Conservation (phyloP, 805 yeast genomes). For the Wickerhamomyces pijperi region DNA sequence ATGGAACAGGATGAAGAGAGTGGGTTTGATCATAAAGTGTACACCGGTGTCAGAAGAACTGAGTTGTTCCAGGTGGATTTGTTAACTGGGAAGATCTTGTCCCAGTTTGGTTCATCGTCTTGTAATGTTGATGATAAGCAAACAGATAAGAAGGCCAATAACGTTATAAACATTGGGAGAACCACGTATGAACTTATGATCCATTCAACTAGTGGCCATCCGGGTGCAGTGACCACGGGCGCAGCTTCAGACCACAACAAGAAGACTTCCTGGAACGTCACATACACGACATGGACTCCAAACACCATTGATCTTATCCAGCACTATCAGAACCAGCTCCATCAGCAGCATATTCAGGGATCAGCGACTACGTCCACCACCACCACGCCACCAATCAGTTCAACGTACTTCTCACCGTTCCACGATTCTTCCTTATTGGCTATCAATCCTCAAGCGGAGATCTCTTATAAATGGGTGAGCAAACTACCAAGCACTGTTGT, state of each 20-base stretch:
- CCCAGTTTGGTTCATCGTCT: slow-evolving; percentile 43
- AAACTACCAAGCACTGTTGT: slow-evolving; percentile 63
- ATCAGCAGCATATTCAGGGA: too few relatives aligned
- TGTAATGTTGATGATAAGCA: slow-evolving; percentile 9
- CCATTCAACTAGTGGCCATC: slow-evolving; percentile 35
- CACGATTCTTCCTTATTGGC: slow-evolving; percentile 75
- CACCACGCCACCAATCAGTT: slow-evolving; percentile 46
- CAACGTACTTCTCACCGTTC: slow-evolving; percentile 71
- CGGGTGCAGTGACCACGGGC: too few relatives aligned
- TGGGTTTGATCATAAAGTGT: slow-evolving; percentile 53
- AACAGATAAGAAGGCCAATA: slow-evolving; percentile 12
- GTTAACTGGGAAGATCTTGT: slow-evolving; percentile 59
- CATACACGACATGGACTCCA: slow-evolving; percentile 86
- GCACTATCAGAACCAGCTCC: slow-evolving; percentile 32
- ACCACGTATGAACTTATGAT: slow-evolving; percentile 66
- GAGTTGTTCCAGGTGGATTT: slow-evolving; percentile 67
- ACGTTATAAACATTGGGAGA: slow-evolving; percentile 51
- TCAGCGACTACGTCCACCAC: too few relatives aligned
- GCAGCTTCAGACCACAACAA: slow-evolving; percentile 22
- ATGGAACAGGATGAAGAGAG: too few relatives aligned
- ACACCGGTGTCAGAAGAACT: slow-evolving; percentile 76
- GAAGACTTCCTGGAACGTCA: slow-evolving; percentile 71
- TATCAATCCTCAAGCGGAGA: slow-evolving; percentile 52
- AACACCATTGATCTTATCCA: slow-evolving; percentile 61
- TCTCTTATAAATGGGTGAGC: slow-evolving; percentile 65